Evolutionary conservation across 2,329 filamentous ascomycete species (phyloP).

Genomic region (Neonectria hederae): DNA sequence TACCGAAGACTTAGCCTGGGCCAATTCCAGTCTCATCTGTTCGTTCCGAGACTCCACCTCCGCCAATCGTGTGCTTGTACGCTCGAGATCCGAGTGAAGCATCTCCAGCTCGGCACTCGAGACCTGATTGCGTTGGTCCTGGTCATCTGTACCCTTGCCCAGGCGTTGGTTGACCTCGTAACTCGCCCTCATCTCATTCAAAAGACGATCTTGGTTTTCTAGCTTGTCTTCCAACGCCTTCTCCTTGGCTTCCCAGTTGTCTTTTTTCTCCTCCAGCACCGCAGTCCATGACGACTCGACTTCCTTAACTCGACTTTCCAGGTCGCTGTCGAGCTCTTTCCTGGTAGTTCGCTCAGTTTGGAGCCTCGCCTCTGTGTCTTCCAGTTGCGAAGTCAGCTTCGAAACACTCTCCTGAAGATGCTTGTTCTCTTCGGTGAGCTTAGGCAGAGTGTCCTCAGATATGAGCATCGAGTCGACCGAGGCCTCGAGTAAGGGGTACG

Average conservation of each 20-base stretch:
- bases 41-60: slow-evolving; percentile 96
- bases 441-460: slow-evolving; percentile 91
- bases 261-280: slow-evolving; percentile 90
- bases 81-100: slow-evolving; percentile 89
- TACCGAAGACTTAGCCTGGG: slow-evolving; percentile 79
- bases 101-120: slow-evolving; percentile 93
- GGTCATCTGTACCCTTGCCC: slow-evolving; percentile 74
- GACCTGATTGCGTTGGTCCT: slow-evolving; percentile 69
- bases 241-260: slow-evolving; percentile 97
- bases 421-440: slow-evolving; percentile 86
- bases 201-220: slow-evolving; percentile 88
- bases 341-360: slow-evolving; percentile 79
- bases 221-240: slow-evolving; percentile 90
- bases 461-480: slow-evolving; percentile 93
- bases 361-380: slow-evolving; percentile 82
- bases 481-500: slow-evolving; percentile 94
- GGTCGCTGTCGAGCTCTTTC: slow-evolving; percentile 77
- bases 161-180: slow-evolving; percentile 96
- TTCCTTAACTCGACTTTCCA: slow-evolving; percentile 85
- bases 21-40: slow-evolving; percentile 88
- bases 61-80: slow-evolving; percentile 84
- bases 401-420: slow-evolving; percentile 83
- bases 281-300: slow-evolving; percentile 90
- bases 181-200: slow-evolving; percentile 95
- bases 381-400: slow-evolving; percentile 80